These are phyloP conservation scores for Pelargonium citronellum DNA, from an alignment of 441 rosid species.

Conservation along the genomic window DNA sequence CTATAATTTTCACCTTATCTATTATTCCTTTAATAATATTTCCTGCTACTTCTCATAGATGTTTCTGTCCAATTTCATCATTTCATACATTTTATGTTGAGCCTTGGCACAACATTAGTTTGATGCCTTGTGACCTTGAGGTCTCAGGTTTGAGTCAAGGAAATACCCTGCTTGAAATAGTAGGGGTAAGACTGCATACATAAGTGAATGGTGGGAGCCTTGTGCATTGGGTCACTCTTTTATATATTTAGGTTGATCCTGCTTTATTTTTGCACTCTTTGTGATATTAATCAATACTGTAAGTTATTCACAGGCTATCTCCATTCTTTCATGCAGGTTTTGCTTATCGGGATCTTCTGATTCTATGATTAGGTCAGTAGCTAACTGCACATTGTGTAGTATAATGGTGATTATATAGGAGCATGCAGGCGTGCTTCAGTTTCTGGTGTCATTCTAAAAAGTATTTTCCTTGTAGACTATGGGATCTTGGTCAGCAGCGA, in stretches of 20 bases:
- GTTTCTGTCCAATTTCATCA: neutral
- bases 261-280: neutral
- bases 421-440: neutral
- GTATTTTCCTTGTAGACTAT: constrained; percentile 45
- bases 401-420: no score
- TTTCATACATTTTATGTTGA: neutral
- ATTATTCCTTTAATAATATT: neutral
- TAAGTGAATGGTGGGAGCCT: constrained; percentile 9
- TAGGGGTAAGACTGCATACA: neutral
- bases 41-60: neutral
- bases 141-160: neutral
- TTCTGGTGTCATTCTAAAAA: neutral
- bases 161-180: neutral
- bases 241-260: neutral
- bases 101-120: neutral
- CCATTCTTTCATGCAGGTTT: constrained; percentile 46
- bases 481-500: constrained; percentile 99
- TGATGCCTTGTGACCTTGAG: constrained; percentile 3
- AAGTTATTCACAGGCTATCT: neutral
- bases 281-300: neutral
- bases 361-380: constrained; percentile 86
- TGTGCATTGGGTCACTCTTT: neutral
- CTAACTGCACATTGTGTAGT: neutral
- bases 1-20: neutral
- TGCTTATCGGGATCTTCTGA: constrained; percentile 99